Evolutionary conservation across 371 early-diverging fungal genomes (phyloP), one percentile per base, ranked within the genome.

Genomic region (Mucor sp.): DNA sequence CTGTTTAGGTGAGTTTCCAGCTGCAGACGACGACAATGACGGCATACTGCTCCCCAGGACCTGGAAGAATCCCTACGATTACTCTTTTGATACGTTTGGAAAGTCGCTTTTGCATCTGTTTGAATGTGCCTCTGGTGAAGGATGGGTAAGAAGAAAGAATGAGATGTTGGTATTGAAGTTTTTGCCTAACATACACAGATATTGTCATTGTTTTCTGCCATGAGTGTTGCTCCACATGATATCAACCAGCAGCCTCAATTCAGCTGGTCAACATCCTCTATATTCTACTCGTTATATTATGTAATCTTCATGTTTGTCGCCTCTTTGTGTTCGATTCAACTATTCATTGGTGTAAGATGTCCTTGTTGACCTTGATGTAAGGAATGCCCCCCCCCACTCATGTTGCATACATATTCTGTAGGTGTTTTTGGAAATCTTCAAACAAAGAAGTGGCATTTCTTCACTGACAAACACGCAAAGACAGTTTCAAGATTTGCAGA

Each of bases 61-160:
- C 1, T 86, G 86, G 86, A 59, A 60, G 21, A 84, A 82, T 57
- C 86, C 86, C 3, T 86, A 86, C 62, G 70, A 77, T 9, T 86
- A 83, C 63, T 82, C 84, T 6, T 86, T 72, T 50, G 86, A 86
- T 58, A 71, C 71, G 0, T 78, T 85, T 62, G 78, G 79, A n/a
- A 64, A 68, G 1, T 75, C 85, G 0, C 27, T 86, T 4, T 58
- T 86, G 27, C 75, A 78, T 41, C 71, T 86, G 1, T 81, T 86
- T 68, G 81, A 85, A 65, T 82, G 82, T 66, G 85, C 86, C 3
- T 84, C 86, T 1, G 84, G 83, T 14, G 86, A 86, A 73, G 86
- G 86, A 57, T 86, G 86, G 86, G 77, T 83, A 63, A 56, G 48
- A 30, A 15, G 0, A 25, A 30, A 2, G n/a, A n/a, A 7, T n/a